Base-by-base conservation (phyloP, 768 basidiomycete species). In the Xanthoconium stramineum region DNA sequence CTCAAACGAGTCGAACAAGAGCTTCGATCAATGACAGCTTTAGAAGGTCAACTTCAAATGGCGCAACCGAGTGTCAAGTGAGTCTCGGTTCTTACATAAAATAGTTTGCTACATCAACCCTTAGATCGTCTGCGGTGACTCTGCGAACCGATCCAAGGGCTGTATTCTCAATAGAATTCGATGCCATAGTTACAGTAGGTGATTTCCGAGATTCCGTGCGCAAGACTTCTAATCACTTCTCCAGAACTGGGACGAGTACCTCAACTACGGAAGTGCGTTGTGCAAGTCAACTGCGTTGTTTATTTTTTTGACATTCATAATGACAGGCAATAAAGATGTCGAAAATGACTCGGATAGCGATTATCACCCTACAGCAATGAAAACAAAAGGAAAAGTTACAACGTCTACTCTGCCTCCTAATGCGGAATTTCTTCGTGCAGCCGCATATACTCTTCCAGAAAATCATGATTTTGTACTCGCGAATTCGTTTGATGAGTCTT, bases 1-100 rank as follows among this genome's bases (percentile, higher is more conserved):
- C 76, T 96, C 45, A 92, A 90, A 75, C 89, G 89, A 65, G 82
- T 88, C 5, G 81, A 91, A 37, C 79, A 86, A 59, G 86, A 94
- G 53, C 61, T 88, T 59, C 80, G 80, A 52, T 73, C 78, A 5
- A 57, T 74, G 38, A 65, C 77, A 13, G 71, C 75, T 1, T 68
- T 72, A 43, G 81, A 80, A 48, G 77, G 74, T 10, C 79, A 84
- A 36, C 74, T 91, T 30, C 86, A 92, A 67, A 85, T 93, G 83
- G 76, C 77, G 19, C 88, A 90, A 60, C 77, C 84, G 0, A 82
- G 75, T 40, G 78, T 83, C 28, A 80, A 82, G 90, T 90, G 64
- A 55, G 78, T 67, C 29, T 49, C 3, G 24, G 44, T n/a, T 40
- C 29, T 30, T 28, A 5, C 47, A 12, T 29, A 17, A 29, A 46